These are phyloP conservation scores for Globisporangium iwayamae DNA, from an alignment of 352 stramenopile genomes.

Conservation along the genomic window DNA sequence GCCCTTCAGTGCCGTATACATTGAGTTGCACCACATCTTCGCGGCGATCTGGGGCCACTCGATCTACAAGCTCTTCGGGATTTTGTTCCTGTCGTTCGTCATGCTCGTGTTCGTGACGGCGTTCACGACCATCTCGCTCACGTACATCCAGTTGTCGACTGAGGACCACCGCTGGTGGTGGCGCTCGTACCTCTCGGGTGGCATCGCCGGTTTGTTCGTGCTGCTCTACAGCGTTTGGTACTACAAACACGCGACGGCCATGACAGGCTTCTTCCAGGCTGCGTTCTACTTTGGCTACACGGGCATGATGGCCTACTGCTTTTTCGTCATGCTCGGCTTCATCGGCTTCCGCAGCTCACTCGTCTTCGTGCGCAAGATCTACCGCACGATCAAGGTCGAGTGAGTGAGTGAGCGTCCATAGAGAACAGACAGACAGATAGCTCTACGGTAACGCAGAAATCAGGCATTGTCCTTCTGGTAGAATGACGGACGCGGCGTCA, in stretches of 20 bases:
- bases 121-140: conserved; percentile 96
- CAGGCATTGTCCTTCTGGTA: background rate
- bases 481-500: background rate
- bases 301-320: conserved; percentile 94
- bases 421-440: too few species aligned
- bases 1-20: conserved; percentile 98
- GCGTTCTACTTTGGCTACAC: conserved; percentile 99
- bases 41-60: conserved; percentile 97
- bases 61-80: conserved; percentile 98
- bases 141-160: conserved; percentile 96
- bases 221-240: conserved; percentile 96
- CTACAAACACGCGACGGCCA: conserved; percentile 92
- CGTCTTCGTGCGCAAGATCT: conserved; percentile 97
- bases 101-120: conserved; percentile 95
- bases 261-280: conserved; percentile 94
- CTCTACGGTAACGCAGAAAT: too few species aligned
- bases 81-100: conserved; percentile 94
- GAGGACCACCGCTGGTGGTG: conserved; percentile 98
- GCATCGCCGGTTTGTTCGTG: conserved; percentile 94
- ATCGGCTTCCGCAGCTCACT: conserved; percentile 95
- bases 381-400: conserved; percentile 96
- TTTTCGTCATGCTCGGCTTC: conserved; percentile 97
- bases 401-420: conserved; percentile 32
- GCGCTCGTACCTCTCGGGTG: conserved; percentile 93
- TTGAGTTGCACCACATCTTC: conserved; percentile 99